Percentiles rank a stretch among this genome's conserved stretches.
These are phyloP conservation scores for Mycena galopus DNA, from an alignment of 768 basidiomycete species.

Conservation along the genomic window DNA sequence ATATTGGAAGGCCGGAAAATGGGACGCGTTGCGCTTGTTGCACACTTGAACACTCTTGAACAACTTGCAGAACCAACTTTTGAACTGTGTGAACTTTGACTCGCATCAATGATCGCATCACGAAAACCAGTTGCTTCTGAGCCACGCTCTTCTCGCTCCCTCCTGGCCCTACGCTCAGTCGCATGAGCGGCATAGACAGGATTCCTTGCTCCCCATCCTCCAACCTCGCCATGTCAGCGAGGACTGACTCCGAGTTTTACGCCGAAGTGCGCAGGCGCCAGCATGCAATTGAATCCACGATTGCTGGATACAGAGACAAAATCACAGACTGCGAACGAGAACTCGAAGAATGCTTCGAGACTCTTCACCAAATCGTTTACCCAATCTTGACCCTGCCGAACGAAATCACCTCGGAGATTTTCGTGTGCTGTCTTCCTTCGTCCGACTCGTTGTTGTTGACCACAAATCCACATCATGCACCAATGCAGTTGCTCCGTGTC, in stretches of 20 bases:
- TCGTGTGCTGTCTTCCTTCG: slow-evolving; percentile 5
- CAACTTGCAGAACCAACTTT: too few species aligned
- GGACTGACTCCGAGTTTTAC: background rate
- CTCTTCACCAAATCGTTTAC: background rate
- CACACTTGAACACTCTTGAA: too few species aligned
- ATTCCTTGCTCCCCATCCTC: background rate
- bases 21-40: too few species aligned
- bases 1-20: too few species aligned
- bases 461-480: background rate
- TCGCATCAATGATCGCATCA: too few species aligned
- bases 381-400: slow-evolving; percentile 10
- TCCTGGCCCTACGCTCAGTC: too few species aligned
- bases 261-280: background rate
- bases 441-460: background rate
- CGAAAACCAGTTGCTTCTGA: too few species aligned
- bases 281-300: background rate
- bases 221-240: background rate
- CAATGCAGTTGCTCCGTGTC: slow-evolving; percentile 2
- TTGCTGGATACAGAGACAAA: background rate
- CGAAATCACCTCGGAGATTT: slow-evolving; percentile 22
- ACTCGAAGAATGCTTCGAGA: background rate
- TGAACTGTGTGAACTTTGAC: too few species aligned
- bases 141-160: too few species aligned
- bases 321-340: background rate
- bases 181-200: too few species aligned